Base-by-base conservation (phyloP, 1,284 basidiomycete genomes). In the Cerrena zonata region DNA sequence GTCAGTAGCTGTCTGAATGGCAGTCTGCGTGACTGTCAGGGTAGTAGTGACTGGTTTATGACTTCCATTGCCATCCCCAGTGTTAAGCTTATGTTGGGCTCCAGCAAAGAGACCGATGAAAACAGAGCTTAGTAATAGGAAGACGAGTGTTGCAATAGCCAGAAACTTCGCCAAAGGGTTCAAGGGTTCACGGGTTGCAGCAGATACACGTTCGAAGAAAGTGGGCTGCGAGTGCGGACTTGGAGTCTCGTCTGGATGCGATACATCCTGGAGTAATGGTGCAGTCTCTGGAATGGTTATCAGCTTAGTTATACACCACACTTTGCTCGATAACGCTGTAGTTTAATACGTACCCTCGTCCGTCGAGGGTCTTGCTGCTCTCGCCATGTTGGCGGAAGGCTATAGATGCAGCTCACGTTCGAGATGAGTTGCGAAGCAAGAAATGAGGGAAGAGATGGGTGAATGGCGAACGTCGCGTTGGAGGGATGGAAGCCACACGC, bases 101-200 rank as follows among this genome's bases (percentile, higher is more conserved):
- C 91, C 92, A 23, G 89, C 88, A 68, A 95, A 98, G 4, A 99
- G 76, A 7, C 95, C 95, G 56, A 94, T 84, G 69, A 96, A 95
- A 21, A 92, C 80, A 19, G 89, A 87, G 54, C 83, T 82, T 47
- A 94, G 74, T 34, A 97, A 75, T 5, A 98, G 77, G 49, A 97
- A 76, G 26, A 90, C 61, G 52, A 98, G 77, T 0, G 82, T 79
- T 44, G 89, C 69, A 13, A 85, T 73, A 13, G 91, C 80, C 1
- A 98, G 80, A 49, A 92, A 73, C 70, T 91, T 89, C 52, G 92
- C 88, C 54, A 96, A 77, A n/a, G 84, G 77, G 0, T 91, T 91
- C 30, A 94, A 77, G 1, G 89, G 85, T 57, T 91, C 85, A 52
- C 88, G 80, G 2, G 79, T 76, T 50, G 81, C 70, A 11, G 75